Conservation (phyloP, 768 basidiomycete genomes). For the Mycena epipterygia region DNA sequence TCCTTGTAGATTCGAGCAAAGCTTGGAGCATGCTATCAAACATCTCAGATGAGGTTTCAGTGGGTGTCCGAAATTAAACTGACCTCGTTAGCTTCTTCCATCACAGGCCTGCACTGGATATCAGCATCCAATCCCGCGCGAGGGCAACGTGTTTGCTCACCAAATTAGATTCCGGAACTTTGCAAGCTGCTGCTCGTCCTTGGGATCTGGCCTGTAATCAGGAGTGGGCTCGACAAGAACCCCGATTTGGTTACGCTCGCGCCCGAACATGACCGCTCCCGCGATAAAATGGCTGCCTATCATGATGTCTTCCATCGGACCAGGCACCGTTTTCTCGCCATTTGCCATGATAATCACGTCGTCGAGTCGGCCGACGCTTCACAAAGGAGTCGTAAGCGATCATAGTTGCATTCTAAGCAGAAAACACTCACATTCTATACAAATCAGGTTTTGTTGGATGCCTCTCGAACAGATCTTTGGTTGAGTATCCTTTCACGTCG, state of each 20-base stretch:
- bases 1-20: slow-evolving; percentile 62
- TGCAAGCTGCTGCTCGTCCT: slow-evolving; percentile 19
- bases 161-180: slow-evolving; percentile 51
- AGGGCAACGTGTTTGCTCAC: too few species aligned
- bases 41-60: too few species aligned
- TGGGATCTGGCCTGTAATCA: not conserved
- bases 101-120: slow-evolving; percentile 45
- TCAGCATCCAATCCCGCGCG: slow-evolving; percentile 48
- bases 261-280: too few species aligned
- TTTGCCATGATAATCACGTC: slow-evolving; percentile 39
- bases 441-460: slow-evolving; percentile 48
- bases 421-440: slow-evolving; percentile 30
- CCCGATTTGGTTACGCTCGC: slow-evolving; percentile 6
- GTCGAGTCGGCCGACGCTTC: too few species aligned
- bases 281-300: slow-evolving; percentile 32
- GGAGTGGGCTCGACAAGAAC: not conserved
- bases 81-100: slow-evolving; percentile 56
- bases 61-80: fast-evolving
- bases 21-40: slow-evolving; percentile 48
- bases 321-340: slow-evolving; percentile 47
- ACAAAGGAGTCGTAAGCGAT: too few species aligned
- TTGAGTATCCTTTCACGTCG: slow-evolving; percentile 44
- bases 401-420: too few species aligned
- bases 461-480: slow-evolving; percentile 44
- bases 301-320: slow-evolving; percentile 43